Conservation (phyloP, 1,284 basidiomycete species). For the Cryptococcus sp. region DNA sequence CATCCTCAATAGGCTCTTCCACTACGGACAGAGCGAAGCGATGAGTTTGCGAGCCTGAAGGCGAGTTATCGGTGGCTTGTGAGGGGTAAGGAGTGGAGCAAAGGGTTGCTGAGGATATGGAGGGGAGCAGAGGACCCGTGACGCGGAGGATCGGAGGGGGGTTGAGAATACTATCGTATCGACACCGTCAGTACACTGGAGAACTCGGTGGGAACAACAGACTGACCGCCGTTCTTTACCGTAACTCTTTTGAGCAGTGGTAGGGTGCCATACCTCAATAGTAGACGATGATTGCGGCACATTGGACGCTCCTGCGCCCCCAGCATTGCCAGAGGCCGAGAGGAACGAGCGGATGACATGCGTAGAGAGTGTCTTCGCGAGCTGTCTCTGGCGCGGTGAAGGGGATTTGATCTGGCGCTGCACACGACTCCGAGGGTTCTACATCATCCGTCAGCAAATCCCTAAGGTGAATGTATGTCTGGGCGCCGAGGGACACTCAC, state of each 20-base stretch:
- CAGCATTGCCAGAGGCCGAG: not conserved
- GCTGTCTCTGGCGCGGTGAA: conserved; percentile 15
- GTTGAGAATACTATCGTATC: conserved; percentile 33
- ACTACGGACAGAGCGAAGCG: conserved; percentile 16
- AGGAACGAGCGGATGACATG: conserved; percentile 7
- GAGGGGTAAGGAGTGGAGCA: conserved; percentile 14
- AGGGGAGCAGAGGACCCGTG: conserved; percentile 30
- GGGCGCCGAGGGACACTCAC: not conserved
- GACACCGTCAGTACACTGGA: not conserved
- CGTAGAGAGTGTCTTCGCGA: conserved; percentile 9
- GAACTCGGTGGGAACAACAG: not conserved
- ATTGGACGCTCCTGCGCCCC: not conserved
- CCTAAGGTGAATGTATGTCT: conserved; percentile 1
- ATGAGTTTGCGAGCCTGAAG: conserved; percentile 38
- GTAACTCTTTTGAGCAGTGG: conserved; percentile 49
- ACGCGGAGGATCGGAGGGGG: conserved; percentile 47
- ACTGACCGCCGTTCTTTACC: conserved; percentile 46
- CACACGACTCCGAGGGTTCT: not conserved
- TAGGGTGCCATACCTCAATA: conserved; percentile 47
- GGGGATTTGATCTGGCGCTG: not conserved
- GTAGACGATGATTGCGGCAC: conserved; percentile 18
- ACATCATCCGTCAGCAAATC: not conserved
- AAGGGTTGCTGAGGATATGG: conserved; percentile 28
- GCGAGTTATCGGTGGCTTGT: conserved; percentile 7
- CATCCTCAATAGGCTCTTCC: not conserved